Percentiles rank a stretch among this genome's conserved stretches.
phyloP scores from a whole-genome alignment of 129 eudicot genomes.

The Erigeron canadensis region DNA sequence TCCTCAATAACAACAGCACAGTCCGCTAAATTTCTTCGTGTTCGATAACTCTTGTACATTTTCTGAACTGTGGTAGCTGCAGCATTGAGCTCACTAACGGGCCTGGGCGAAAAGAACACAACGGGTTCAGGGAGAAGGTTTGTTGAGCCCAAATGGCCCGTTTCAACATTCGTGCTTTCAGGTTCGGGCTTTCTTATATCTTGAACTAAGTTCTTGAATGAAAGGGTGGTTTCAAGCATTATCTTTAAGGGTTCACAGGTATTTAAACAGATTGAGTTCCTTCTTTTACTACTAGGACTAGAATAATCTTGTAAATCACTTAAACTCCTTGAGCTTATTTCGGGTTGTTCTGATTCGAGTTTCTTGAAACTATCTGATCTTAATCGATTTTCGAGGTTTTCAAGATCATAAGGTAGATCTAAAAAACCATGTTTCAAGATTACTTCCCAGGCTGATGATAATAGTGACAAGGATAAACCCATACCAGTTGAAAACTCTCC shows the following conservation, averaged over 20 bases:
- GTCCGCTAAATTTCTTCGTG: constrained; percentile 87
- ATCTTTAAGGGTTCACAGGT: constrained; percentile 52
- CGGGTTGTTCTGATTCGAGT: constrained; percentile 46
- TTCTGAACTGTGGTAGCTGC: constrained; percentile 88
- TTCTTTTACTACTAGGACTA: constrained; percentile 27
- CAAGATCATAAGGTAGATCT: constrained; percentile 32
- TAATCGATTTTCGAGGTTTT: constrained; percentile 37
- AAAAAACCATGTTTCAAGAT: constrained; percentile 38
- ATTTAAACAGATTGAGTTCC: constrained; percentile 51
- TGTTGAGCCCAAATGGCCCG: constrained; percentile 31
- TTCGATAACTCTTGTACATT: constrained; percentile 80
- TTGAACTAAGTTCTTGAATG: constrained; percentile 65
- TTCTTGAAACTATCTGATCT: constrained; percentile 43
- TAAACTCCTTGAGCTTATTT: constrained; percentile 11
- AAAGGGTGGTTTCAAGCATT: constrained; percentile 62
- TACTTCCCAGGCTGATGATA: constrained; percentile 55
- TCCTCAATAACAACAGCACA: constrained; percentile 95
- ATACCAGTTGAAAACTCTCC: constrained; percentile 33
- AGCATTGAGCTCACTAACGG: constrained; percentile 84
- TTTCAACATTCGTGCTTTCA: constrained; percentile 22
- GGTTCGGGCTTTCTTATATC: constrained; percentile 36
- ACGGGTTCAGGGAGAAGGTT: constrained; percentile 66
- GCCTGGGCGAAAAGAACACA: constrained; percentile 68
- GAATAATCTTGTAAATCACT: constrained; percentile 29
- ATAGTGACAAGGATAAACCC: constrained; percentile 59